These are phyloP conservation scores for Buxus sempervirens DNA, from an alignment of 164 flowering plant genomes.

Conservation along the genomic window DNA sequence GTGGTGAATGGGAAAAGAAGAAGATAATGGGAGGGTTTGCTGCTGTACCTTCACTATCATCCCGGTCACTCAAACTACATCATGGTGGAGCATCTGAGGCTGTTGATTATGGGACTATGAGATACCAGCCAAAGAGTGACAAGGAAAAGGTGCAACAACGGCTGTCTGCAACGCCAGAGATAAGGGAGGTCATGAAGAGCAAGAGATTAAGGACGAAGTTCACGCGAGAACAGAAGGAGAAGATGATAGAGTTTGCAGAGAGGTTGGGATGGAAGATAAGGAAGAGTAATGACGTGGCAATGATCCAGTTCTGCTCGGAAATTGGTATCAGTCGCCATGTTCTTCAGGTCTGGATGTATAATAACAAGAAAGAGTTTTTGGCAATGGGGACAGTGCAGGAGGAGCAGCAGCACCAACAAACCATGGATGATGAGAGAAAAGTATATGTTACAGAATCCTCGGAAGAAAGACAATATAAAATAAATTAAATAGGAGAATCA, in stretches of 20 bases:
- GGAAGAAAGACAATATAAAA: no score
- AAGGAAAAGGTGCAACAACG: neutral
- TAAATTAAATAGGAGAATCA: no score
- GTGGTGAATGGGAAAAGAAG: neutral
- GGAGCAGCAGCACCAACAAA: no score
- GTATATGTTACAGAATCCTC: no score
- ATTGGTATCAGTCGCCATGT: slow-evolving; percentile 1
- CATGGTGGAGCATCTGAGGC: neutral
- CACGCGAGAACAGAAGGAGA: slow-evolving; percentile 2
- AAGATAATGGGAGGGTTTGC: neutral
- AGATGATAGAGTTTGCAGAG: slow-evolving; percentile 6
- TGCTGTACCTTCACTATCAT: neutral
- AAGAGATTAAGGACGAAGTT: slow-evolving; percentile 5
- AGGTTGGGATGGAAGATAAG: slow-evolving; percentile 3
- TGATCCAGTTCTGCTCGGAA: neutral
- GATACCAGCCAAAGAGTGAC: neutral
- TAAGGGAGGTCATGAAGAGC: neutral
- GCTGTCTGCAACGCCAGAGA: neutral
- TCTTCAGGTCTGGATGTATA: slow-evolving; percentile 6
- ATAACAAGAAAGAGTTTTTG: neutral
- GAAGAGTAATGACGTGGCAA: neutral
- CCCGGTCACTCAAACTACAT: neutral
- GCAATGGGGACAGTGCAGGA: neutral
- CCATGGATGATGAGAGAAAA: no score
- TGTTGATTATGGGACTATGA: neutral